Conservation (phyloP, 768 basidiomycete genomes). For the Hericium alpestre region DNA sequence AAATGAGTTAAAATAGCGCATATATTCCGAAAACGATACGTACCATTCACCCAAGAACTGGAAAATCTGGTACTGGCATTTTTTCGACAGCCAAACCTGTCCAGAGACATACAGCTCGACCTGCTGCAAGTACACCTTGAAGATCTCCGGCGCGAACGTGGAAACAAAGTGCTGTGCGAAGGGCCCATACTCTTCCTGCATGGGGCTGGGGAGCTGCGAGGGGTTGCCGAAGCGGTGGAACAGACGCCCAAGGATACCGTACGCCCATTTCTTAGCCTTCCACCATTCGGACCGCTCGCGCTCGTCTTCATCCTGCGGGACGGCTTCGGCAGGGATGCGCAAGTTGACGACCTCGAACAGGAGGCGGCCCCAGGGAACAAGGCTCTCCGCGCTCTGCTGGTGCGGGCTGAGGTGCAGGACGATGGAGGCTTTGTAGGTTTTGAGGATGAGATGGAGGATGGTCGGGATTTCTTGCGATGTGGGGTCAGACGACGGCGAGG, state of each 20-base stretch:
- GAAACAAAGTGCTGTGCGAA: conserved; percentile 75
- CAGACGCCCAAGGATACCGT: conserved; percentile 63
- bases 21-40: conserved; percentile 12
- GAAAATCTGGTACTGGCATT: conserved; percentile 76
- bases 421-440: conserved; percentile 77
- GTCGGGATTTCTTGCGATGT: conserved; percentile 63
- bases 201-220: conserved; percentile 66
- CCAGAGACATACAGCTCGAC: conserved; percentile 66
- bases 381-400: conserved; percentile 63
- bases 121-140: conserved; percentile 65
- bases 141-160: conserved; percentile 76
- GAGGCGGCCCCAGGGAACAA: conserved; percentile 82
- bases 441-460: conserved; percentile 79
- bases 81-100: conserved; percentile 71
- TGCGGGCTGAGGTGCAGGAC: conserved; percentile 61
- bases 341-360: conserved; percentile 74
- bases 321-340: conserved; percentile 48
- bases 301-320: conserved; percentile 66
- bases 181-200: conserved; percentile 55
- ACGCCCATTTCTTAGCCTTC: conserved; percentile 92
- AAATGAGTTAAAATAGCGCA: background rate
- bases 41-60: conserved; percentile 85
- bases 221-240: conserved; percentile 86
- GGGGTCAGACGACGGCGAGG: conserved; percentile 42
- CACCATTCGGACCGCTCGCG: conserved; percentile 79